A percentile compares a stretch with the other conserved stretches of the same genome.
phyloP scores from a whole-genome alignment of 768 basidiomycete genomes.

The Mycena capillaripes region DNA sequence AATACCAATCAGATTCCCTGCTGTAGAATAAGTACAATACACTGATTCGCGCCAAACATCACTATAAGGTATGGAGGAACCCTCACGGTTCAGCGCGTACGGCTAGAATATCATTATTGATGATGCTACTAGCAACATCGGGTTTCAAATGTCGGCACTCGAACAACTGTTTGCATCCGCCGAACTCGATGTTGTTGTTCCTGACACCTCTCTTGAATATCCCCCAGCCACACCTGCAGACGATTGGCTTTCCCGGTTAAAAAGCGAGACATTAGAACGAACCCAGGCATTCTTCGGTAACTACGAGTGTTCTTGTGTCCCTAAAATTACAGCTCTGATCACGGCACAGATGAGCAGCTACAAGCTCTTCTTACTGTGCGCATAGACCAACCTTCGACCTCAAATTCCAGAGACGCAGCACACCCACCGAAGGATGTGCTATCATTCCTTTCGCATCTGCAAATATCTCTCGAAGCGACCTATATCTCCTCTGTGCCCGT shows the following conservation, averaged over 20 bases:
- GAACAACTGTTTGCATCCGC: conserved; percentile 76
- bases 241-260: conserved; percentile 69
- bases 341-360: conserved; percentile 68
- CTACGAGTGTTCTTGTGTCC: conserved; percentile 36
- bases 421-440: conserved; percentile 65
- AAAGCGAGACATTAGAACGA: conserved; percentile 61
- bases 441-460: conserved; percentile 75
- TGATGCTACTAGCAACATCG: too few species aligned
- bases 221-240: conserved; percentile 62
- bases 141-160: conserved; percentile 53
- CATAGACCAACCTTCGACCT: conserved; percentile 70
- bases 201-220: conserved; percentile 73
- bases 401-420: conserved; percentile 50
- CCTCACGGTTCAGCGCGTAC: too few species aligned
- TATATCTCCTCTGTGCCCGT: conserved; percentile 74
- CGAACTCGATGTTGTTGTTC: conserved; percentile 72
- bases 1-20: not conserved
- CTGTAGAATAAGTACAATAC: not conserved
- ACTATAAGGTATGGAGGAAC: too few species aligned
- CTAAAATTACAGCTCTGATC: conserved; percentile 15
- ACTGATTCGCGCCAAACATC: too few species aligned
- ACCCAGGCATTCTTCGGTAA: conserved; percentile 83
- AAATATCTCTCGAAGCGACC: conserved; percentile 85
- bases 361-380: conserved; percentile 63
- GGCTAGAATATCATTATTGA: not conserved